These are phyloP conservation scores for Entomortierella lignicola DNA, from an alignment of 192 early-diverging fungal species.

Conservation along the genomic window DNA sequence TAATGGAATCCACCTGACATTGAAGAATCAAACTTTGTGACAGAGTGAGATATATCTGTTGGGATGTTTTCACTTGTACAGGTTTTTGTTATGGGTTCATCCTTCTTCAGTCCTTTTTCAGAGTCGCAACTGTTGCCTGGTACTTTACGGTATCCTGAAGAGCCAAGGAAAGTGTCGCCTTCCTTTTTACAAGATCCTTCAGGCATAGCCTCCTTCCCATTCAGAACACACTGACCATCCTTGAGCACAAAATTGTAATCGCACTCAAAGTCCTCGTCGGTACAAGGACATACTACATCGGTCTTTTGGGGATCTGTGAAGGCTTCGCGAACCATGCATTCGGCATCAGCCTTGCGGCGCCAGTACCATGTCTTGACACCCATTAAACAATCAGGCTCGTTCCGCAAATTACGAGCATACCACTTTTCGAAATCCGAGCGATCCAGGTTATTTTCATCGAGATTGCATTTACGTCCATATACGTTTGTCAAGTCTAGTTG, in stretches of 20 bases:
- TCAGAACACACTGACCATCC: slow-evolving; percentile 69
- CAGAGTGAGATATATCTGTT: slow-evolving; percentile 29
- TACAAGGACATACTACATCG: slow-evolving; percentile 78
- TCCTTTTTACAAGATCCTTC: slow-evolving; percentile 70
- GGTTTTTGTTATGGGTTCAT: slow-evolving; percentile 66
- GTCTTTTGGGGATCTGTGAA: slow-evolving; percentile 69
- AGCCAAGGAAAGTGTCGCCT: slow-evolving; percentile 76
- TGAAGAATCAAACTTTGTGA: slow-evolving; percentile 42
- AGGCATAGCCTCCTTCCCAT: slow-evolving; percentile 66
- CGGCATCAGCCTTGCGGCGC: slow-evolving; percentile 78
- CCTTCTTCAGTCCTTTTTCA: slow-evolving; percentile 57
- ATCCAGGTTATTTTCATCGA: slow-evolving; percentile 66
- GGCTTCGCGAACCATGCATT: slow-evolving; percentile 79
- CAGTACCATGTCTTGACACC: slow-evolving; percentile 76
- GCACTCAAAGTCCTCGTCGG: slow-evolving; percentile 91
- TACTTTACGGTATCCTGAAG: slow-evolving; percentile 84
- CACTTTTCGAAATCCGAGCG: slow-evolving; percentile 80
- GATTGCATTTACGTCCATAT: slow-evolving; percentile 73
- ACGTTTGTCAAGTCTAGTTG: slow-evolving; percentile 78
- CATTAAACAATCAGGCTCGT: slow-evolving; percentile 84
- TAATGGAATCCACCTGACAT: slow-evolving; percentile 60
- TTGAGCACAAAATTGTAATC: slow-evolving; percentile 83
- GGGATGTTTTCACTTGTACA: slow-evolving; percentile 59
- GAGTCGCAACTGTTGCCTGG: slow-evolving; percentile 84
- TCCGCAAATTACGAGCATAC: slow-evolving; percentile 65